Base-by-base conservation (phyloP, 2,329 filamentous ascomycete genomes). In the Fusarium sp. region DNA sequence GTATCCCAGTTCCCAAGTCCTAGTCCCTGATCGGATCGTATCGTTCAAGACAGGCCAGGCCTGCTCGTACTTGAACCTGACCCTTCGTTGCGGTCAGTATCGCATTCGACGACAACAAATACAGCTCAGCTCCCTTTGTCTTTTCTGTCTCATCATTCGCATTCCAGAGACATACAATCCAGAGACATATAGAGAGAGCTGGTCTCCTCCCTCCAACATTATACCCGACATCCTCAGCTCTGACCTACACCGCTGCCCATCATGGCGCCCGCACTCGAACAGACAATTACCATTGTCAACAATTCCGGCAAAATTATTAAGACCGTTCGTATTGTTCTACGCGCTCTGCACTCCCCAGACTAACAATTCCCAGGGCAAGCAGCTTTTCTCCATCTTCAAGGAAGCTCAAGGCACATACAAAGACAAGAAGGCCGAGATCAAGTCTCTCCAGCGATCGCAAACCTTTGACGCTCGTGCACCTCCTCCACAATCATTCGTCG, bases 281-380 rank as follows among this genome's bases (percentile, higher is more conserved):
- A 97, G 81, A 95, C 93, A 52, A 90, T 97, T 73, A 94, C 93
- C 72, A 92, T 97, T 76, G 91, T 97, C 81, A 96, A 97, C 84
- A 94, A 87, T 76, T 96, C 93, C 62, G 94, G 94, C 76, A 97
- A 97, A 82, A 90, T 97, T 53, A 93, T 97, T 74, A 94, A 91
- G 85, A 96, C 91, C 64, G 93, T 94, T 85, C 80, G 91, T 85
- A 11, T 13, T 38, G 47, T 32, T 22, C 45, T 18, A 27, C 30
- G 41, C 32, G 40, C 20, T 29, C 43, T 15, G 8, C 38, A 38
- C 22, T 22, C 55, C 27, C n/a, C 20, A 18, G 45, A 53, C 70
- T 73, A 58, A 74, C 70, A 46, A n/a, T 54, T 24, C 40, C 8
- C 76, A 97, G 94, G 94, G 94, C 77, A 97, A 97, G 82, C 93